These are phyloP conservation scores for Amoeboradix gromovi DNA, from an alignment of 371 early-diverging fungal species.

Conservation along the genomic window DNA sequence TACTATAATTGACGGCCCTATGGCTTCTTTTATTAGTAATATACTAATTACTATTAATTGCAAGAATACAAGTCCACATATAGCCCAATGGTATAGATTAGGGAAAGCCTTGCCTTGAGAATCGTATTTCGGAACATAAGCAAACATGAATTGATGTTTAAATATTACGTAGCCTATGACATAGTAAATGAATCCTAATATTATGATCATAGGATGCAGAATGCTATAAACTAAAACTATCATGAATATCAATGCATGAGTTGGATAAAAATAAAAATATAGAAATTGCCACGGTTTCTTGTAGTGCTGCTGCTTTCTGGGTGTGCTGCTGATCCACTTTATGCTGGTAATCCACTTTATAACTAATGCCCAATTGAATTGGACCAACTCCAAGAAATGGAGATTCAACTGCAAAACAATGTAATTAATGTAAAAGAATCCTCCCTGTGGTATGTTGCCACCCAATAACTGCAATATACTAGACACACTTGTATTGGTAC, in stretches of 20 bases:
- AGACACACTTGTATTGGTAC: conserved; percentile 33
- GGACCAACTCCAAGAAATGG: conserved; percentile 12
- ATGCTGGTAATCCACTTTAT: conserved; percentile 11
- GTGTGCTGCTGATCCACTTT: conserved; percentile 9
- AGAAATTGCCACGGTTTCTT: conserved; percentile 13
- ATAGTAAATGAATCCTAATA: conserved; percentile 45
- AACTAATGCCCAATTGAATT: conserved; percentile 14
- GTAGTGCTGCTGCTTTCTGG: conserved; percentile 13
- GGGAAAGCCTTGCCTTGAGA: conserved; percentile 20
- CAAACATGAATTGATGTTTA: conserved; percentile 47
- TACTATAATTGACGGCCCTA: background rate
- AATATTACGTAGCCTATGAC: conserved; percentile 34
- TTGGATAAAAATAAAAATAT: conserved; percentile 13
- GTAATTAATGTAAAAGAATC: conserved; percentile 11
- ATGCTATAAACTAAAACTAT: conserved; percentile 57
- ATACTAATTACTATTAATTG: background rate
- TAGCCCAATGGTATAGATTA: background rate
- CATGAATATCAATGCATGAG: conserved; percentile 36
- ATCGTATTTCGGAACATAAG: conserved; percentile 57
- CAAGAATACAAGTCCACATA: background rate
- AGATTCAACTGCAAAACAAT: conserved; percentile 14
- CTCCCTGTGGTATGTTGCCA: conserved; percentile 9
- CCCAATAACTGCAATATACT: conserved; percentile 23
- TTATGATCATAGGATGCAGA: conserved; percentile 50
- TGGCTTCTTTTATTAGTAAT: background rate